Conservation (phyloP, 179 eudicot genomes). For the Pouteria campechiana region DNA sequence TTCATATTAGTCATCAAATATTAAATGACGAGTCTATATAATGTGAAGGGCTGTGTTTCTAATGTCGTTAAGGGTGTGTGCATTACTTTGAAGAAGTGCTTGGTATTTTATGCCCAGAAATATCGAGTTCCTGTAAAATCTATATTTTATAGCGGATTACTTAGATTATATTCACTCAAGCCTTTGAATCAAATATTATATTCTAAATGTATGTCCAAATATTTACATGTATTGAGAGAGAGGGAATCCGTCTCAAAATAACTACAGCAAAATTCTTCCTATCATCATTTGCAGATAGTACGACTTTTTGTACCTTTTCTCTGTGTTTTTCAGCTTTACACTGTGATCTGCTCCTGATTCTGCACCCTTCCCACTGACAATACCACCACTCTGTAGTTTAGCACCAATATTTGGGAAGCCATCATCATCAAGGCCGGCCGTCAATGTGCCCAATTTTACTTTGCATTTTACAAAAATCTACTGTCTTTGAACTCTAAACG, state of each 20-base stretch:
- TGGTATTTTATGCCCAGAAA: no score
- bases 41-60: no score
- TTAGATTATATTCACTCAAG: no score
- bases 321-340: slow-evolving; percentile 82
- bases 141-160: no score
- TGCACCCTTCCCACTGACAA: slow-evolving; percentile 67
- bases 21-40: no score
- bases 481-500: slow-evolving; percentile 39
- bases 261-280: slow-evolving; percentile 90
- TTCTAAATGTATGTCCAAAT: no score
- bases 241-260: slow-evolving; percentile 93
- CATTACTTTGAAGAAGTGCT: no score
- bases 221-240: no score
- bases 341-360: slow-evolving; percentile 86
- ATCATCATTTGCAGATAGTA: slow-evolving; percentile 90
- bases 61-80: no score
- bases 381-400: slow-evolving; percentile 77
- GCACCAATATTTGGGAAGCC: slow-evolving; percentile 91
- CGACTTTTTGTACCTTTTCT: slow-evolving; percentile 96
- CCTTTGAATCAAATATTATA: no score
- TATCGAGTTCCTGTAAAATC: no score
- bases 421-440: slow-evolving; percentile 92
- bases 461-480: slow-evolving; percentile 73
- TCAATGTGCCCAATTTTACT: slow-evolving; percentile 88
- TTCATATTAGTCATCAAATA: no score